A percentile compares a stretch with the other conserved stretches of the same genome.
These are phyloP conservation scores for Phaeophleospora eucalypticola DNA, from an alignment of 2,329 filamentous ascomycete species.

Conservation along the genomic window DNA sequence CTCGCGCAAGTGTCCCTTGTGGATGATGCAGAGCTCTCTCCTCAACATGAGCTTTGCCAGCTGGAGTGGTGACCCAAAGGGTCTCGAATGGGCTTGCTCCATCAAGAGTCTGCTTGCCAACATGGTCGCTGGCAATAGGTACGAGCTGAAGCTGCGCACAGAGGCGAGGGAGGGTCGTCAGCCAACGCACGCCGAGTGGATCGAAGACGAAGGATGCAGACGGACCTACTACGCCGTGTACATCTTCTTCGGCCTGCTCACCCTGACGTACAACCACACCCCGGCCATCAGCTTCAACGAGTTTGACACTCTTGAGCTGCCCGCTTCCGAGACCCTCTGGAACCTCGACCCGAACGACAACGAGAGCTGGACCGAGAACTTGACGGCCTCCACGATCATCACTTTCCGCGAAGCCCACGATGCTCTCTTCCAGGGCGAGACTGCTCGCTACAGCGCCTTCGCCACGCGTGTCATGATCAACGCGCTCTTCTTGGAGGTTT, in stretches of 20 bases:
- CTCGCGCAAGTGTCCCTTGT: conserved; percentile 92
- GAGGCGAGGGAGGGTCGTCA: conserved; percentile 75
- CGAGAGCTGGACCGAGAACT: conserved; percentile 74
- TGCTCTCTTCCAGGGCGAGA: conserved; percentile 90
- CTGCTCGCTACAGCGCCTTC: conserved; percentile 89
- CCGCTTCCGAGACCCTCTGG: conserved; percentile 92
- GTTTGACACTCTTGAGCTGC: conserved; percentile 87
- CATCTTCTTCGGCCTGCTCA: conserved; percentile 95
- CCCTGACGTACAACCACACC: conserved; percentile 95
- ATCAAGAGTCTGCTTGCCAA: conserved; percentile 98
- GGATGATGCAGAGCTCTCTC: conserved; percentile 96
- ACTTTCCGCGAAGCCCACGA: conserved; percentile 94
- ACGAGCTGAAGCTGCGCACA: conserved; percentile 88
- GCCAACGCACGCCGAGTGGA: conserved; percentile 84
- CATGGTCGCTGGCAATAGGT: conserved; percentile 96
- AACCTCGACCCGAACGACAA: conserved; percentile 78
- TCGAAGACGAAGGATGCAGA: conserved; percentile 92
- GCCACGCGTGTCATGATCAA: conserved; percentile 98
- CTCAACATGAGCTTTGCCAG: conserved; percentile 99
- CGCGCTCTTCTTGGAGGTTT: conserved; percentile 93
- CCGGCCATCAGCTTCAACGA: conserved; percentile 98
- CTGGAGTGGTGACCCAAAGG: conserved; percentile 97
- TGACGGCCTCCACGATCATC: conserved; percentile 66
- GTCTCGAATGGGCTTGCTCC: conserved; percentile 96
- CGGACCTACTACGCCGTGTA: conserved; percentile 98